Evolutionary conservation across 345 rosid genomes (phyloP), one percentile per base, ranked within the genome.

Genomic region (Brassica cretica): DNA sequence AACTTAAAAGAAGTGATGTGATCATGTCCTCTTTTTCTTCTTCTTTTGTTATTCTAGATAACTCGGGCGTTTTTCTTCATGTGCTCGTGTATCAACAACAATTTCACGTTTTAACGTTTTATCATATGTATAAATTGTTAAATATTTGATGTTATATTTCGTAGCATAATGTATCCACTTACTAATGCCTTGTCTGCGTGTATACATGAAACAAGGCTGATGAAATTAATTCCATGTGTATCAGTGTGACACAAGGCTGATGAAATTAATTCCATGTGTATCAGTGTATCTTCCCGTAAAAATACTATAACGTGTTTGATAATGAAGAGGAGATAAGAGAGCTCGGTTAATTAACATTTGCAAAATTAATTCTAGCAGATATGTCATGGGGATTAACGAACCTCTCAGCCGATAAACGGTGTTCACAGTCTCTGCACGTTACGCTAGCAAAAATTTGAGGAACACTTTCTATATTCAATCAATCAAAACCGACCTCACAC

Each of bases 131-230:
- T 15, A 41, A 67, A 68, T 44, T 7, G 29, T 68, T 44, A 32
- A 76, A 7, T n/a, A 67, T 29, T 56, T 67, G 72, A n/a, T 53
- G 27, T 56, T 62, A 21, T 15, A n/a, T 56, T 44, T 24, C 8
- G 21, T 61, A 39, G 24, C n/a, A 56, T 65, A 66, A 3, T 58
- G 63, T 56, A 8, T 56, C 19, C 77, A 64, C 53, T 21, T 64
- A 59, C 64, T 33, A 9, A 33, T 27, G 27, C 27, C 15, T 74
- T 65, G 65, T 65, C 24, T 65, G 37, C 24, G 65, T 58, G 60
- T 55, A 33, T 33, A 51, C 56, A 3, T 51, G 56, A 51, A 18
- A 51, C 18, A 51, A 51, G 56, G 56, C 8, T 51, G 16, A 15
- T 51, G 19, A 1, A 51, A 10, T 10, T n/a, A 49, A 7, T 46